Percentiles rank a stretch among this genome's conserved stretches.
Evolutionary conservation across 2,329 filamentous ascomycete species (phyloP).

Genomic region (Colletotrichum cereale): DNA sequence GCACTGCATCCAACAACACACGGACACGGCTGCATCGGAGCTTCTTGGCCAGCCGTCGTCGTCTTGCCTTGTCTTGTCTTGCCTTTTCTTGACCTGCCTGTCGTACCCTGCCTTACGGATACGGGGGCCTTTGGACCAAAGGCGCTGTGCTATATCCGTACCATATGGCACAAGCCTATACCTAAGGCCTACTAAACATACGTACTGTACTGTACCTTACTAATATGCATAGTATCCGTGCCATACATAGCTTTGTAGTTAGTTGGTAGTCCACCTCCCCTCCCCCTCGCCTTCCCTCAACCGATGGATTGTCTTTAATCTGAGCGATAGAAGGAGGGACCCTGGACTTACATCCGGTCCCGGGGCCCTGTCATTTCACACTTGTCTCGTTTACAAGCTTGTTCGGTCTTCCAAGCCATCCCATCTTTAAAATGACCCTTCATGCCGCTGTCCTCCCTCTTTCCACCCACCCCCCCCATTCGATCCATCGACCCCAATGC

Average conservation of each 20-base stretch:
- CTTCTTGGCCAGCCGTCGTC: neutral
- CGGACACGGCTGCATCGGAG: neutral
- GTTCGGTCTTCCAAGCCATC: neutral
- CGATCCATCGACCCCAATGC: neutral
- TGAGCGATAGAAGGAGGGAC: constrained; percentile 13
- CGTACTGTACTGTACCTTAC: no score
- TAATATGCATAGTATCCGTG: neutral
- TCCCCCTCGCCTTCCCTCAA: neutral
- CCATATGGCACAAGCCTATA: no score
- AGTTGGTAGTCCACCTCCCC: no score
- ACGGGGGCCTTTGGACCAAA: neutral
- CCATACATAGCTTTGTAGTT: no score
- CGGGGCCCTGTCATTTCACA: neutral
- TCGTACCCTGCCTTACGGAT: neutral
- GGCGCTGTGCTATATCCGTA: constrained; percentile 4
- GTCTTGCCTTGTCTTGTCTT: constrained; percentile 2
- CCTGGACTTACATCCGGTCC: constrained; percentile 2
- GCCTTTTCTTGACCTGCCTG: neutral
- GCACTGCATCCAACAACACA: neutral
- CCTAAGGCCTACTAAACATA: no score
- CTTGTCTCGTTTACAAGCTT: constrained; percentile 4
- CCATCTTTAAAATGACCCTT: constrained; percentile 13
- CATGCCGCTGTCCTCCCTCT: constrained; percentile 9
- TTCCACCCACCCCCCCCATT: no score
- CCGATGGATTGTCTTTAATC: neutral